phyloP scores from a whole-genome alignment of 2,329 filamentous ascomycete species.

The Fusarium verrucosum region DNA sequence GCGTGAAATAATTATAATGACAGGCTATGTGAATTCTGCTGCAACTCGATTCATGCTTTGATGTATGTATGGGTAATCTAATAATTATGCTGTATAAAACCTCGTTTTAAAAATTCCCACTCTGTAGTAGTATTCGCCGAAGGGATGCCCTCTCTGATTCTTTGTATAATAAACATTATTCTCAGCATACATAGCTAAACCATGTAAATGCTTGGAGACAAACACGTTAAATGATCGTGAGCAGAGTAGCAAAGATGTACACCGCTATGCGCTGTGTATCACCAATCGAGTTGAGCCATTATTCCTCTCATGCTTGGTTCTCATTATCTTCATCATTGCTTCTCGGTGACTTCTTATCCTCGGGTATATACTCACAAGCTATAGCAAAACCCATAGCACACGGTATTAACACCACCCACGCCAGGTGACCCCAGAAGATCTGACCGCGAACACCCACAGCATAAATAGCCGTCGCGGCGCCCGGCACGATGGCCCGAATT shows the following conservation, averaged over 20 bases:
- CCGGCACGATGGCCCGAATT: conserved; percentile 72
- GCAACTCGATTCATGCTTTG: too few species aligned
- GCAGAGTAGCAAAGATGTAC: background rate
- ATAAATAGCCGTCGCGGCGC: conserved; percentile 72
- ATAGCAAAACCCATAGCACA: conserved; percentile 44
- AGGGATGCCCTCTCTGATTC: background rate
- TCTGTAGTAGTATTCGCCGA: background rate
- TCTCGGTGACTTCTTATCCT: conserved; percentile 36
- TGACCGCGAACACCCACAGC: conserved; percentile 71
- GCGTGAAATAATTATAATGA: too few species aligned
- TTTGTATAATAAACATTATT: background rate
- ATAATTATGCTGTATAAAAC: background rate
- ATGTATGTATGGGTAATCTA: background rate
- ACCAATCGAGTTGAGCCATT: background rate
- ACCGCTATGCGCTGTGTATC: background rate
- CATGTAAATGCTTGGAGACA: background rate
- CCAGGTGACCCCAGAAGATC: conserved; percentile 67
- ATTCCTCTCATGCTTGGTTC: background rate
- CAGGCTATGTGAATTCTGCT: too few species aligned
- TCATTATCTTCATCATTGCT: conserved; percentile 22
- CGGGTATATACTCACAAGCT: conserved; percentile 43
- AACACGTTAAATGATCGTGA: background rate
- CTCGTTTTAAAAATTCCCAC: background rate
- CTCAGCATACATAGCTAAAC: background rate
- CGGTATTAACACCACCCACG: conserved; percentile 49